Evolutionary conservation across 2,329 filamentous ascomycete species (phyloP).

Genomic region (Colletotrichum sp.): DNA sequence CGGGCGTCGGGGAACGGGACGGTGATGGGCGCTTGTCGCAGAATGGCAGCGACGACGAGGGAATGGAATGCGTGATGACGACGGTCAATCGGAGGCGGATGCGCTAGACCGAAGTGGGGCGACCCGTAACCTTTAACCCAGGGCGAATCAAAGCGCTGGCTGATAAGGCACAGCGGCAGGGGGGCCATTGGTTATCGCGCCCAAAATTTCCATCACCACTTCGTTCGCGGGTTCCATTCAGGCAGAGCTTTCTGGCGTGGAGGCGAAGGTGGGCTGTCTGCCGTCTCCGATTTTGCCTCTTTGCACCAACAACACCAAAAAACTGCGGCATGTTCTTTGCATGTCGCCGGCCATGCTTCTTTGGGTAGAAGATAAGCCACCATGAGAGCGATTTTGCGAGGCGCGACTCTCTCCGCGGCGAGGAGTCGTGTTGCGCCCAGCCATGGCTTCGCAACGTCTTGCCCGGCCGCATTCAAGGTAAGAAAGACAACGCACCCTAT

Average conservation of each 20-base stretch:
- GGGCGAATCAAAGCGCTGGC: background rate
- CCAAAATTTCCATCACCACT: slow-evolving; percentile 13
- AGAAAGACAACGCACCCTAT: background rate
- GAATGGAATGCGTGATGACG: slow-evolving; percentile 20
- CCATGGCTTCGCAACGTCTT: slow-evolving; percentile 20
- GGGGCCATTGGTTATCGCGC: slow-evolving; percentile 5
- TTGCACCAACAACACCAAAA: background rate
- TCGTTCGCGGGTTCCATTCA: background rate
- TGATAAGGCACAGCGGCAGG: slow-evolving; percentile 1
- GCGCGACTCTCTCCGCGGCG: background rate
- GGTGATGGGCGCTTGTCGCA: slow-evolving; percentile 15
- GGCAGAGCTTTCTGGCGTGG: background rate
- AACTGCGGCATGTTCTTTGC: background rate
- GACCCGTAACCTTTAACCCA: background rate
- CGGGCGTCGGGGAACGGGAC: background rate
- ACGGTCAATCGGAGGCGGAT: slow-evolving; percentile 12
- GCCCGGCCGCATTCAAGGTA: slow-evolving; percentile 9
- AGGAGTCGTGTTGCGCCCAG: background rate
- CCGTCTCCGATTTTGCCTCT: background rate
- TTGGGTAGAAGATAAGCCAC: background rate
- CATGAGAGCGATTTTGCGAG: slow-evolving; percentile 20
- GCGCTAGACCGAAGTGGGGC: slow-evolving; percentile 17
- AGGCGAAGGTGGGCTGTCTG: background rate
- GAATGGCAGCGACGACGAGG: background rate
- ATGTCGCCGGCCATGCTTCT: slow-evolving; percentile 8